phyloP scores from a whole-genome alignment of 805 yeast genomes.

The Candida railenensis region DNA sequence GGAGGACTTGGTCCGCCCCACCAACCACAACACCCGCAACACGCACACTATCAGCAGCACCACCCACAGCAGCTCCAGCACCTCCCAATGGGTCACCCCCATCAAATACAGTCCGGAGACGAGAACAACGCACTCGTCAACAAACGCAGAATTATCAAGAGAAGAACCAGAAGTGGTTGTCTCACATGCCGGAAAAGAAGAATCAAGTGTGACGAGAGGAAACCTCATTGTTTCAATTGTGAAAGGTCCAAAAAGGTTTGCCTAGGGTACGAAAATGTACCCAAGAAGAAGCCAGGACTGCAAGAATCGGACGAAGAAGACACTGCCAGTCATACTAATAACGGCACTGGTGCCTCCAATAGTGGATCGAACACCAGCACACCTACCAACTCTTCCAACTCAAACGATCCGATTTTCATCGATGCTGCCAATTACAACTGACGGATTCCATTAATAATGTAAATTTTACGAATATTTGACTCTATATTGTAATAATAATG shows the following conservation, averaged over 20 bases:
- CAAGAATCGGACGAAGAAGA: conserved; percentile 3
- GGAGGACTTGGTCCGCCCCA: conserved; percentile 6
- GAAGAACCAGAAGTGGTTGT: conserved; percentile 75
- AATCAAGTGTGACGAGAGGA: conserved; percentile 74
- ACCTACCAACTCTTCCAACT: neutral
- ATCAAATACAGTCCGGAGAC: conserved; percentile 9
- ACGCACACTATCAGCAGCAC: conserved; percentile 1
- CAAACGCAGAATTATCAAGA: conserved; percentile 47
- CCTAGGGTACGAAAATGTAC: conserved; percentile 55
- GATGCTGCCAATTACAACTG: neutral
- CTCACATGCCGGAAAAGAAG: conserved; percentile 69
- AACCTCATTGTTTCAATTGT: conserved; percentile 68
- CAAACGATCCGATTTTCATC: neutral
- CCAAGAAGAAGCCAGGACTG: conserved; percentile 7
- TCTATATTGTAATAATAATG: neutral
- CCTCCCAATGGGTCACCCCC: conserved; percentile 5
- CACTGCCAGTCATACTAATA: neutral
- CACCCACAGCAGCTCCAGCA: conserved; percentile 6
- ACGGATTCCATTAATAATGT: neutral
- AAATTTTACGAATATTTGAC: neutral
- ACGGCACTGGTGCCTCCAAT: neutral
- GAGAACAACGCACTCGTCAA: conserved; percentile 30
- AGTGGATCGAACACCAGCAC: neutral
- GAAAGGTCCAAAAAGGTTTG: conserved; percentile 63
- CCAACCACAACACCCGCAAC: conserved; percentile 7